phyloP scores from a whole-genome alignment of 225 moss, liverwort and hornwort genomes.

The Takakia lepidozioides region DNA sequence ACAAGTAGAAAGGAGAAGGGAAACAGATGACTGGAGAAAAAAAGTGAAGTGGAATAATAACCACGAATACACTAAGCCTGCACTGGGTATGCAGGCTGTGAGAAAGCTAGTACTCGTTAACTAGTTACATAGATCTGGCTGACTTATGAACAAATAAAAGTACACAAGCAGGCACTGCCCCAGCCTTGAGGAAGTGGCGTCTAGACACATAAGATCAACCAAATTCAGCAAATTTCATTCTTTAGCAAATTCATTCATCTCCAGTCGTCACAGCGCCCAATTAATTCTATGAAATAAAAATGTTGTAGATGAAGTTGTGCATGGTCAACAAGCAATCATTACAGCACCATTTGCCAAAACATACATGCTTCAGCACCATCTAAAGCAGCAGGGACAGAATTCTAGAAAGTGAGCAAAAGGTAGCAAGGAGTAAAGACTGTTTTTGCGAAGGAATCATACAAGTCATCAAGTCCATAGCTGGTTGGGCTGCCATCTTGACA shows the following conservation, averaged over 20 bases:
- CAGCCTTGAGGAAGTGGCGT: too few relatives aligned
- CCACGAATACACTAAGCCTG: too few relatives aligned
- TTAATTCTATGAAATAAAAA: background rate
- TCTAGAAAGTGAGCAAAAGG: background rate
- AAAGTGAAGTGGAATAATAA: background rate
- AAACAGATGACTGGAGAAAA: background rate
- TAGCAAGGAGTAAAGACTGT: background rate
- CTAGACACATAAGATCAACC: too few relatives aligned
- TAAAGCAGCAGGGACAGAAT: background rate
- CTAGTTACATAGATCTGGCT: too few relatives aligned
- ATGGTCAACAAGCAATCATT: background rate
- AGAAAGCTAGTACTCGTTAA: too few relatives aligned
- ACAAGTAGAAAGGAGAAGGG: too few relatives aligned
- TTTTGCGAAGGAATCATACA: constrained; percentile 11
- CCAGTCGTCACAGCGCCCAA: background rate
- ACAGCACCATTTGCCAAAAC: background rate
- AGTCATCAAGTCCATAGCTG: constrained; percentile 27
- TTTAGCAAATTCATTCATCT: background rate
- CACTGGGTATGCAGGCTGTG: too few relatives aligned
- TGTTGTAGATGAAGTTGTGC: background rate
- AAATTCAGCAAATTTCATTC: too few relatives aligned
- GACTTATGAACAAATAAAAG: too few relatives aligned
- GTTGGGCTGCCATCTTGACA: constrained; percentile 34
- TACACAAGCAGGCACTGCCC: too few relatives aligned
- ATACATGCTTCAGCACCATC: background rate